These are phyloP conservation scores for Xerocomus minutiporus DNA, from an alignment of 1,284 basidiomycete genomes.

Conservation along the genomic window DNA sequence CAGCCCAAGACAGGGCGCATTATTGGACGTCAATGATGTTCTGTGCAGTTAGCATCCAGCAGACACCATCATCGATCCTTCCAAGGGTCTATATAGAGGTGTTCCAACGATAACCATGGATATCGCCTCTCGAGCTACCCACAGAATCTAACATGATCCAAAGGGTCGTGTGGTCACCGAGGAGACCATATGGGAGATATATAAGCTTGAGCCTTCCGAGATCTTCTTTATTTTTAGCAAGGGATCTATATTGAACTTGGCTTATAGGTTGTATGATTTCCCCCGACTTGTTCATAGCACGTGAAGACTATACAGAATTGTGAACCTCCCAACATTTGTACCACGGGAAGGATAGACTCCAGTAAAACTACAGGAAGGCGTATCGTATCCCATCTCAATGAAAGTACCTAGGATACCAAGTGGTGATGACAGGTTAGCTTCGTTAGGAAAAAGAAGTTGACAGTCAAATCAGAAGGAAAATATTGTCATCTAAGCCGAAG, in stretches of 20 bases:
- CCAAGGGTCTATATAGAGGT: neutral
- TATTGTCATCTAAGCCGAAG: slow-evolving; percentile 55
- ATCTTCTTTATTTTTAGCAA: too few relatives aligned
- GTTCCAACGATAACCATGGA: neutral
- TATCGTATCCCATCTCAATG: neutral
- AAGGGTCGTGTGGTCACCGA: neutral
- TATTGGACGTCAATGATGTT: too few relatives aligned
- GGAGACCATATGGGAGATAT: neutral
- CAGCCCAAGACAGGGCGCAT: too few relatives aligned
- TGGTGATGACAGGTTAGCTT: neutral
- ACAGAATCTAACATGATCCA: neutral
- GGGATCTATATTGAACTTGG: too few relatives aligned
- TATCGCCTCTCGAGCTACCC: neutral
- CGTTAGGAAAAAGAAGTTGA: neutral
- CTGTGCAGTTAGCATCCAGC: neutral
- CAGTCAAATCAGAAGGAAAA: slow-evolving; percentile 15
- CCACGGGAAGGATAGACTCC: neutral
- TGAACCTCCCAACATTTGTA: neutral
- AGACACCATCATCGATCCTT: neutral
- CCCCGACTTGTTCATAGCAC: neutral
- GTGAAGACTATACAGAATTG: neutral
- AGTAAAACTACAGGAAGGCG: neutral
- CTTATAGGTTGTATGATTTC: too few relatives aligned
- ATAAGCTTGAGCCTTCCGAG: too few relatives aligned
- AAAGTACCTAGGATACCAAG: neutral